Base-by-base conservation (phyloP, 768 basidiomycete genomes). In the Coprinellus micaceus region DNA sequence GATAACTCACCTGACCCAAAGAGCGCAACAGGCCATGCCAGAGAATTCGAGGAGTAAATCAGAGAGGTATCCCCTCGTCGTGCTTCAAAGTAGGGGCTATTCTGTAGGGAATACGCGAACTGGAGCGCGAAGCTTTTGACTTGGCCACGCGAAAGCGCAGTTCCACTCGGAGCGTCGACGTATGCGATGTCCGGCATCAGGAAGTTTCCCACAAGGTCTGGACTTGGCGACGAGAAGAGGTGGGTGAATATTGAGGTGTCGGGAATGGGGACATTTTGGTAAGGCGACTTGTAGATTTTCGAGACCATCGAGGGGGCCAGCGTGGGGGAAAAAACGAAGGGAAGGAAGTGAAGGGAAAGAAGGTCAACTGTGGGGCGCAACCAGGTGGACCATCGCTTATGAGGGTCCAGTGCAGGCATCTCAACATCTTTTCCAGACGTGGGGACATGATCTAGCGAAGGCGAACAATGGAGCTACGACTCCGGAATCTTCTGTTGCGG, bases 21-120 rank as follows among this genome's bases (percentile, higher is more conserved):
- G 10, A 80, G 60, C 13, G 74, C 72, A 15, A 81, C 69, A 0
- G 80, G 79, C 76, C 77, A 81, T 6, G 65, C 64, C 10, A 91
- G 62, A 19, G 76, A 83, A 69, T 94, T 93, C 9, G 80, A 84
- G 1, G 85, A 85, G 65, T 80, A 91, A 4, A 93, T 73, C 58
- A 89, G 74, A 15, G 82, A 74, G 0, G 82, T 82, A 50, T 86
- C 82, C 0, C 85, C 84, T 15, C 80, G 73, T 30, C 70, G 76
- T 3, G 67, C 68, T 43, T 54, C 48, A 1, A 72, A 68, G 6
- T 59, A 53, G 0, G 76, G n/a, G n/a, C n/a, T n/a, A n/a, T n/a
- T 69, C 21, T 69, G 75, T 19, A 94, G 70, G 0, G 87, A 88
- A 58, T 77, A 71, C 0, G 74, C 88, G 5, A 91, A 71, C 28